Conservation (phyloP, 2,329 filamentous ascomycete species). For the Neopestalotiopsis rosae region DNA sequence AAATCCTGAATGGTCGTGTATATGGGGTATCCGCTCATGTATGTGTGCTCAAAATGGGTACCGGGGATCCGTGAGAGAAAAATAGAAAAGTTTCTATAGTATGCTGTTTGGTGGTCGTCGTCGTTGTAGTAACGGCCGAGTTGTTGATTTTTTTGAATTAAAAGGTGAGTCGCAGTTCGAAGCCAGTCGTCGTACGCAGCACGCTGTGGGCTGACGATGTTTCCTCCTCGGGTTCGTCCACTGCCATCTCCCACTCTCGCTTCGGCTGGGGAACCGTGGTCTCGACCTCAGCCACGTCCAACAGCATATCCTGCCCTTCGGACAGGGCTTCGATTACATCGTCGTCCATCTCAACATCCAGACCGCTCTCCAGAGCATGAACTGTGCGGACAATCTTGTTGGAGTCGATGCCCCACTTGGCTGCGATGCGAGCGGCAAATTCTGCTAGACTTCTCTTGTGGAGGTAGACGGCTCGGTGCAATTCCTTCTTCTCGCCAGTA, state of each 20-base stretch:
- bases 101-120: background rate
- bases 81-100: conserved; percentile 8
- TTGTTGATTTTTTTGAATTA: conserved; percentile 36
- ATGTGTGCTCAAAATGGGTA: conserved; percentile 14
- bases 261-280: conserved; percentile 47
- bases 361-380: conserved; percentile 73
- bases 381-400: conserved; percentile 73
- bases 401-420: conserved; percentile 82
- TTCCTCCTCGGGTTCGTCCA: conserved; percentile 52
- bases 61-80: background rate
- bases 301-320: conserved; percentile 91
- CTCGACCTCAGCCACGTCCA: conserved; percentile 64
- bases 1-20: conserved; percentile 18
- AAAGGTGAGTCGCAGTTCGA: conserved; percentile 54
- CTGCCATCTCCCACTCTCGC: conserved; percentile 66
- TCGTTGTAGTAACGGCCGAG: conserved; percentile 19
- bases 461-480: conserved; percentile 86
- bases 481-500: conserved; percentile 59
- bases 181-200: conserved; percentile 38
- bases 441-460: conserved; percentile 77
- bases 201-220: conserved; percentile 36
- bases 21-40: conserved; percentile 19
- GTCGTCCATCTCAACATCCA: conserved; percentile 88
- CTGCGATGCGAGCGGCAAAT: conserved; percentile 73
- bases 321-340: conserved; percentile 82